Evolutionary conservation across 768 basidiomycete genomes (phyloP).

Genomic region (Xerocomus spinulosus): DNA sequence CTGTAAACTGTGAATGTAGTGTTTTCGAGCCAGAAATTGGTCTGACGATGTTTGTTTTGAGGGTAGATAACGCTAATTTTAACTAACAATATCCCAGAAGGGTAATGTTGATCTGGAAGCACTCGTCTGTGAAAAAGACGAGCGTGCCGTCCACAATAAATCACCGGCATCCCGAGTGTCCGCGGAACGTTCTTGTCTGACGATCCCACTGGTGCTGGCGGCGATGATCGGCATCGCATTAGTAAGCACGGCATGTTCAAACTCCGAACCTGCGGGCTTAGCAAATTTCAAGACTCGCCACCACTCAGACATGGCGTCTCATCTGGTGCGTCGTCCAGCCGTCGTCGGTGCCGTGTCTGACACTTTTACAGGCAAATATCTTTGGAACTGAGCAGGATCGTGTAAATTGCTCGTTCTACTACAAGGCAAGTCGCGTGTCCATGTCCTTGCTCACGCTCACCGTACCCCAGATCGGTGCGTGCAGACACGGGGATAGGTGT

Average conservation of each 20-base stretch:
- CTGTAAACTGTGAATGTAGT: neutral
- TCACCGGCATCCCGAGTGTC: too few species aligned
- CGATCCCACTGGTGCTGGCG: too few species aligned
- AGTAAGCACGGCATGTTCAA: slow-evolving; percentile 7
- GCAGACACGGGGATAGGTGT: slow-evolving; percentile 96
- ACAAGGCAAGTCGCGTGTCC: slow-evolving; percentile 58
- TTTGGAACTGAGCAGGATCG: slow-evolving; percentile 93
- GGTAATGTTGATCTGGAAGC: neutral
- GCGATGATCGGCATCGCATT: neutral
- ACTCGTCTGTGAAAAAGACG: neutral
- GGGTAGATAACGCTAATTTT: slow-evolving; percentile 1
- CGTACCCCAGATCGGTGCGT: slow-evolving; percentile 82
- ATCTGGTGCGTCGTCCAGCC: slow-evolving; percentile 50
- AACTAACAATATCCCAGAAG: slow-evolving; percentile 8
- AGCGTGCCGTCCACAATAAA: too few species aligned
- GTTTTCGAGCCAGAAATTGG: too few species aligned
- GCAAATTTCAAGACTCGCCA: slow-evolving; percentile 5
- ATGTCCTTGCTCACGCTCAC: neutral
- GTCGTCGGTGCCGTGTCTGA: slow-evolving; percentile 1
- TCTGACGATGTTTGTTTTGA: too few species aligned
- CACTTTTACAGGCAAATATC: slow-evolving; percentile 70
- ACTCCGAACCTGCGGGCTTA: slow-evolving; percentile 22
- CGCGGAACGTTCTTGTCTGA: too few species aligned
- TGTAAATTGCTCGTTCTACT: slow-evolving; percentile 99
- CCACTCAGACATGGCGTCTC: slow-evolving; percentile 52